Percentiles rank a stretch among this genome's conserved stretches.
Conservation (phyloP, 2,329 filamentous ascomycete genomes). For the Sporothrix euskadiensis region DNA sequence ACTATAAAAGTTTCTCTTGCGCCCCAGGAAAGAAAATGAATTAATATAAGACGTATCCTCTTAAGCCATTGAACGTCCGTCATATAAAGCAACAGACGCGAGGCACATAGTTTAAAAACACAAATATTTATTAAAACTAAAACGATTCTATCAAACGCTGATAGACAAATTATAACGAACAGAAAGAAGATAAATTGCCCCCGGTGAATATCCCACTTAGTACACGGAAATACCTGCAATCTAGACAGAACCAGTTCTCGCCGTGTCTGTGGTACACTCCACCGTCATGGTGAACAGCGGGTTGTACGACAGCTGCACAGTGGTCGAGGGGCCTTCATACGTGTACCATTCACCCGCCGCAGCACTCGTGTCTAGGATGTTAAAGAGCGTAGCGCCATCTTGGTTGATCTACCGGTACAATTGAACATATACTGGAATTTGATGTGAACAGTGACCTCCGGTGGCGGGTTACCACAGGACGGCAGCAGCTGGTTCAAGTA, state of each 20-base stretch:
- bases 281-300: background rate
- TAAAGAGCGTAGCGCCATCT: background rate
- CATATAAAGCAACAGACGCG: no score
- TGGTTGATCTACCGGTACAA: background rate
- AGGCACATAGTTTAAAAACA: no score
- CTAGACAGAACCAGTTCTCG: background rate
- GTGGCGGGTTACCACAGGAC: background rate
- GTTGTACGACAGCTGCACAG: background rate
- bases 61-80: no score
- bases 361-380: background rate
- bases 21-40: no score
- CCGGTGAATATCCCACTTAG: background rate
- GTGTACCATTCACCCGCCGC: background rate
- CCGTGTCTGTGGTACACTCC: background rate
- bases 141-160: no score
- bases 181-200: no score
- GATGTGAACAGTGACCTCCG: background rate
- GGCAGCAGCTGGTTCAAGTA: background rate
- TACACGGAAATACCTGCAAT: background rate
- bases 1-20: background rate
- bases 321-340: background rate
- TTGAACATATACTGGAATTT: background rate
- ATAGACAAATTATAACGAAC: no score
- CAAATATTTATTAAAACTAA: no score
- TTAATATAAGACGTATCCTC: no score